These are phyloP conservation scores for Barnettozyma populi DNA, from an alignment of 805 yeast species.

Conservation along the genomic window DNA sequence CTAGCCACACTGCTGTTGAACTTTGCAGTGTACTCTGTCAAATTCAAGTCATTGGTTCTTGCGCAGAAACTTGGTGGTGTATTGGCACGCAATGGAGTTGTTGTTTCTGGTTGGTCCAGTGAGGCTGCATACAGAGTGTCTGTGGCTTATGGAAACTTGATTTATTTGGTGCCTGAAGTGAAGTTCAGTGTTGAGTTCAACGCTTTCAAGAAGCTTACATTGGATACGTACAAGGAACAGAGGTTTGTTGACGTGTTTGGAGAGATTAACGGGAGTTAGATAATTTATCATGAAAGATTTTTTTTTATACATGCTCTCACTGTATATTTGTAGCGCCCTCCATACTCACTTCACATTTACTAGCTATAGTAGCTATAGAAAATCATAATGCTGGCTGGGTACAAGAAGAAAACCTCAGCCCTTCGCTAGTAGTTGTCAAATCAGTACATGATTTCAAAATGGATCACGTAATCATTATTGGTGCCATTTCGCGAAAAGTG, in stretches of 20 bases:
- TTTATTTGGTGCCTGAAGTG: slow-evolving; percentile 28
- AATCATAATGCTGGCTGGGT: too few relatives aligned
- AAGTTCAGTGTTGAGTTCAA: slow-evolving; percentile 14
- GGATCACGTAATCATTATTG: background rate
- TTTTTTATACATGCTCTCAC: too few relatives aligned
- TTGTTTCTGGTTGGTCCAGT: slow-evolving; percentile 34
- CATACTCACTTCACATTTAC: too few relatives aligned
- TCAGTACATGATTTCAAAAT: background rate
- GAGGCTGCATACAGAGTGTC: slow-evolving; percentile 67
- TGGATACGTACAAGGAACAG: too few relatives aligned
- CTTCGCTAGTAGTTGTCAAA: too few relatives aligned
- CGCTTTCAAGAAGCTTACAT: slow-evolving; percentile 15
- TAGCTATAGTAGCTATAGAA: too few relatives aligned
- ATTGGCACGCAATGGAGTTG: slow-evolving; percentile 25
- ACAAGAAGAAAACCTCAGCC: too few relatives aligned
- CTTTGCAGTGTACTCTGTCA: slow-evolving; percentile 36
- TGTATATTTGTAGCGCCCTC: too few relatives aligned
- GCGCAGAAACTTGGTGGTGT: slow-evolving; percentile 28
- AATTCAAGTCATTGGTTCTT: slow-evolving; percentile 26
- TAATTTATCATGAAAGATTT: too few relatives aligned
- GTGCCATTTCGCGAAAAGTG: background rate
- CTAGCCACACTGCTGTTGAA: slow-evolving; percentile 47
- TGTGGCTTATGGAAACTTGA: slow-evolving; percentile 58
- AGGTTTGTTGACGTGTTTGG: too few relatives aligned
- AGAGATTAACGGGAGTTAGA: too few relatives aligned